Base-by-base conservation (phyloP, 1,284 basidiomycete species). In the Boletellus deceptivus region DNA sequence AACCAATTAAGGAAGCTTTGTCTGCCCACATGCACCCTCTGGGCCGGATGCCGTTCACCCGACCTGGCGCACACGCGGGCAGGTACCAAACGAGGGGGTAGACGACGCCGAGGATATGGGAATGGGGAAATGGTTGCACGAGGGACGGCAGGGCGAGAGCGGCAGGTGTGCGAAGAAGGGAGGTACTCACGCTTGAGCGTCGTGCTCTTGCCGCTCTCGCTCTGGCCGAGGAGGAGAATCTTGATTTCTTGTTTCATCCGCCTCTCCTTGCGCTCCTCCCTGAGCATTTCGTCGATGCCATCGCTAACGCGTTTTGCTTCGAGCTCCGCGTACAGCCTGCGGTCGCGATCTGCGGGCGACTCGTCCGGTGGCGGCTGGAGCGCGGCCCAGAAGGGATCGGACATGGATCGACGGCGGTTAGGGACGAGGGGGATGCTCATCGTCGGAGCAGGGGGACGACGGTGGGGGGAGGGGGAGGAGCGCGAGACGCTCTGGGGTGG, bases 151-250 rank as follows among this genome's bases (percentile, higher is more conserved):
- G 17, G 24, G 45, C n/a, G 53, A 41, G 53, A 48, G 43, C 38
- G 48, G 27, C 46, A 45, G 55, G 41, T 34, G 33, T 47, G 44
- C n/a, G 22, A 50, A 51, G 38, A 53, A 44, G 43, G 49, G 29
- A 54, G 40, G 51, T 43, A 86, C 88, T 80, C 73, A 90, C 87
- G 86, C 72, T 90, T 90, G 58, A 90, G 74, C 6, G 87, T 89
- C 13, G 87, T 90, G 63, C 83, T 88, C 74, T 90, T 91, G 35
- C 86, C 85, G 59, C 83, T 86, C 74, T 90, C 88, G 58, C 85
- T 88, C 75, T 91, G 88, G 52, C 89, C 89, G 31, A 91, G 79
- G 49, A 91, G 75, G 46, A 91, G 73, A 43, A 91, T 79, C 64
- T 85, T 86, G 65, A 91, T 78, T 59, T 83, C 80, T 48, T 75